These are phyloP conservation scores for Penicillium cinerascens DNA, from an alignment of 495 filamentous ascomycete species.

Conservation along the genomic window DNA sequence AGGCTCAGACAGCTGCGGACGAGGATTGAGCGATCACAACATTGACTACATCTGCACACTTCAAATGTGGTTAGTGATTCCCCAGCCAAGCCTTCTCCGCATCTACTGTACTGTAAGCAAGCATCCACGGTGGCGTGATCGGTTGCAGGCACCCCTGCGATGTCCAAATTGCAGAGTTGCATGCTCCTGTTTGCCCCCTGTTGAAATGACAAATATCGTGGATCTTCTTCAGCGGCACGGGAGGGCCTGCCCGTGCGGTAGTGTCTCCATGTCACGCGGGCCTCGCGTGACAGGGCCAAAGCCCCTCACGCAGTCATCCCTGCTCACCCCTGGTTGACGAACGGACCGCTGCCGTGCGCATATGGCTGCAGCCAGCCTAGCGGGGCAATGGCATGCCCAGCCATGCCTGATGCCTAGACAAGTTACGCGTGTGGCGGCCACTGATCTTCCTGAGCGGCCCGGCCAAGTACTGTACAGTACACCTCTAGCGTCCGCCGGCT, in stretches of 20 bases:
- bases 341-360: constrained; percentile 9
- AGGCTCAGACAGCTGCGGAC: constrained; percentile 44
- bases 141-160: constrained; percentile 8
- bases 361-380: constrained; percentile 9
- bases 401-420: neutral
- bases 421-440: constrained; percentile 14
- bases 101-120: constrained; percentile 1
- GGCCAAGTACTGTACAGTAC: constrained; percentile 1
- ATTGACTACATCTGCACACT: neutral
- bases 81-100: constrained; percentile 10
- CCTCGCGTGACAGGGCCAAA: neutral
- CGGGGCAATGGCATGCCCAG: neutral
- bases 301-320: neutral
- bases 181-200: neutral
- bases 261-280: neutral
- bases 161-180: constrained; percentile 16
- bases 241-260: neutral
- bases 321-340: neutral
- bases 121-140: constrained; percentile 15
- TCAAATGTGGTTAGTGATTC: constrained; percentile 1
- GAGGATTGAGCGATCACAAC: constrained; percentile 36
- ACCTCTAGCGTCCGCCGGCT: neutral
- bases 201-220: neutral
- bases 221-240: neutral
- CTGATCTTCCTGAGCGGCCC: constrained; percentile 1